These are phyloP conservation scores for Ogataea glucozyma DNA, from an alignment of 805 yeast species.

Conservation along the genomic window DNA sequence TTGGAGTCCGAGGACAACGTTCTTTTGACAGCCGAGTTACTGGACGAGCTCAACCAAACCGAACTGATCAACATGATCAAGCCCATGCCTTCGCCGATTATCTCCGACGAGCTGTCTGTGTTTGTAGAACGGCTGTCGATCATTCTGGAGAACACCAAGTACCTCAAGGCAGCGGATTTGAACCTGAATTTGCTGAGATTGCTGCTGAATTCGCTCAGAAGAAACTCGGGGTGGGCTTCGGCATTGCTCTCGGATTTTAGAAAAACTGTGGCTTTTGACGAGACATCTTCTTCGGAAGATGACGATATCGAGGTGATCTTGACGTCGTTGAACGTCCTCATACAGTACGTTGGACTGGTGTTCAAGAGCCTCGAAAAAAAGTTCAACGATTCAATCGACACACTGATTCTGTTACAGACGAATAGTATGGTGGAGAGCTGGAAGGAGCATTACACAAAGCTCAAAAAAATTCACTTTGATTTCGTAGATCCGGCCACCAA, in stretches of 20 bases:
- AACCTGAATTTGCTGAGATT: slow-evolving; percentile 39
- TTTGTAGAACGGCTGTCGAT: slow-evolving; percentile 22
- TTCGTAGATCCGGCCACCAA: slow-evolving; percentile 17
- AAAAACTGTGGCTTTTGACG: slow-evolving; percentile 28
- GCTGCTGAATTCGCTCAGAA: slow-evolving; percentile 40
- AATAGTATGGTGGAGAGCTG: slow-evolving; percentile 47
- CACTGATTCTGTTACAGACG: slow-evolving; percentile 37
- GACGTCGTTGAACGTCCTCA: slow-evolving; percentile 48
- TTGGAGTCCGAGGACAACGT: slow-evolving; percentile 20
- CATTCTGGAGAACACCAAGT: slow-evolving; percentile 16
- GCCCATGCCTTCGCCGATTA: slow-evolving; percentile 37
- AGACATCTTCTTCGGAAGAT: slow-evolving; percentile 21
- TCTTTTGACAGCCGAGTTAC: slow-evolving; percentile 21
- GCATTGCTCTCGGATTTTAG: slow-evolving; percentile 38
- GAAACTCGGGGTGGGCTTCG: slow-evolving; percentile 41
- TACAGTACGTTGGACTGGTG: slow-evolving; percentile 52
- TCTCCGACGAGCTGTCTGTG: slow-evolving; percentile 22
- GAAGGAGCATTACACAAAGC: slow-evolving; percentile 35
- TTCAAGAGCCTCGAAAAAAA: slow-evolving; percentile 41
- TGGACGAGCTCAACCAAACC: slow-evolving; percentile 27
- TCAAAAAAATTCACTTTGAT: slow-evolving; percentile 31
- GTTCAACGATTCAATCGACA: slow-evolving; percentile 39
- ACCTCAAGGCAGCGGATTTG: slow-evolving; percentile 31
- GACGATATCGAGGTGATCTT: slow-evolving; percentile 47
- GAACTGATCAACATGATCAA: slow-evolving; percentile 34